Conservation (phyloP, 225 moss, liverwort and hornwort species). For the Physcomitrium patens region DNA sequence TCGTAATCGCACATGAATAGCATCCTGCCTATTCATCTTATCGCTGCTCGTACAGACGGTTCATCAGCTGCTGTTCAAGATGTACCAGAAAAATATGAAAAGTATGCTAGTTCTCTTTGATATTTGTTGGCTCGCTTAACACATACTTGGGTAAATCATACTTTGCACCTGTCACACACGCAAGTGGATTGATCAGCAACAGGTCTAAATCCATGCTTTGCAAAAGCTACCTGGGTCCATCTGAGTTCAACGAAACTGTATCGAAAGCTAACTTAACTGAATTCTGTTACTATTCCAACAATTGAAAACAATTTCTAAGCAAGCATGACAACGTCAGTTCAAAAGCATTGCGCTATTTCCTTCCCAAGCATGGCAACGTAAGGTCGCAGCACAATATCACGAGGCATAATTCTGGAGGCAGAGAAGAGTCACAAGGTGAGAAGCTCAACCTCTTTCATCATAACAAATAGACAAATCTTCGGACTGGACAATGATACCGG, state of each 20-base stretch:
- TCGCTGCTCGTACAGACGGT: conserved; percentile 55
- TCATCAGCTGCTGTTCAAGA: conserved; percentile 53
- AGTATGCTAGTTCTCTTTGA: conserved; percentile 78
- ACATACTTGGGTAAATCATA: conserved; percentile 98
- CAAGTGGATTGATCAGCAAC: conserved; percentile 21
- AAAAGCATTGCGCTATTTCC: conserved; percentile 8
- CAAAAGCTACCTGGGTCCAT: neutral
- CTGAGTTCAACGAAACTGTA: neutral
- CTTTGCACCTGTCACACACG: conserved; percentile 81
- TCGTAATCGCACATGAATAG: conserved; percentile 41
- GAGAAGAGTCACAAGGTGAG: conserved; percentile 15
- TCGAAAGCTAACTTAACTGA: conserved; percentile 16
- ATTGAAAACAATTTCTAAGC: conserved; percentile 10
- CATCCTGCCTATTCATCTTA: conserved; percentile 32
- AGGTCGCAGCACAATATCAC: neutral
- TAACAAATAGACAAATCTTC: conserved; percentile 99
- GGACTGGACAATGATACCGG: conserved; percentile 94
- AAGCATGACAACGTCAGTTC: neutral
- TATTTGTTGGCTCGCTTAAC: conserved; percentile 84
- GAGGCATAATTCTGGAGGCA: neutral
- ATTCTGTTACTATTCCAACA: neutral
- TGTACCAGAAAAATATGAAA: conserved; percentile 32
- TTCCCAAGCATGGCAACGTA: neutral
- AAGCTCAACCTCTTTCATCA: conserved; percentile 88
- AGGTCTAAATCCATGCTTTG: conserved; percentile 11